Evolutionary conservation across 129 eudicot species (phyloP).

Genomic region (Dittrichia graveolens): DNA sequence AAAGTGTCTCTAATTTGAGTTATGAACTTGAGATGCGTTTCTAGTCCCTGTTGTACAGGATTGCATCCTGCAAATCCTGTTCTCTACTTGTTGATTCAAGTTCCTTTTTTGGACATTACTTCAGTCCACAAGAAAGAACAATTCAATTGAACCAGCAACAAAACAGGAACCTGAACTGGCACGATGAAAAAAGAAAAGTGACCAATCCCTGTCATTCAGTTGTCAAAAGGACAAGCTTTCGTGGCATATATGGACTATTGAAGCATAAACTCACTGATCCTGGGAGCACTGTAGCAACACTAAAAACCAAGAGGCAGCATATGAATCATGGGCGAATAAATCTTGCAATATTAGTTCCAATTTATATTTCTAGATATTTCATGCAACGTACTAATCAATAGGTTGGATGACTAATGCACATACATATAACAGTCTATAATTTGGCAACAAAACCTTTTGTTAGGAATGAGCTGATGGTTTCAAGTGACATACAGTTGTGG

Average conservation of each 20-base stretch:
- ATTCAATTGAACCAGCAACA: neutral
- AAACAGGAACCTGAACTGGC: too few species aligned
- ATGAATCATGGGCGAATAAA: neutral
- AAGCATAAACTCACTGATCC: neutral
- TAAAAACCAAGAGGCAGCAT: neutral
- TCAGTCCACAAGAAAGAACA: neutral
- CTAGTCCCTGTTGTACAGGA: neutral
- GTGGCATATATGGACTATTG: neutral
- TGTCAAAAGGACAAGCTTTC: too few species aligned
- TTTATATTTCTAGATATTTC: neutral
- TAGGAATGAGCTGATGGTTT: conserved; percentile 13
- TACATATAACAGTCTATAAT: neutral
- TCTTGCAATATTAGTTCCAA: neutral
- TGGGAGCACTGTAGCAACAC: neutral
- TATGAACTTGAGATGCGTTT: neutral
- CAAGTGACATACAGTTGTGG: conserved; percentile 69
- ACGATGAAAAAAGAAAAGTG: too few species aligned
- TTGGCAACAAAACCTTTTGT: neutral
- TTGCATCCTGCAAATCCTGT: neutral
- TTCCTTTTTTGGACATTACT: neutral
- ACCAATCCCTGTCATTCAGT: too few species aligned
- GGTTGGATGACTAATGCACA: neutral
- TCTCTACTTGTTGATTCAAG: neutral
- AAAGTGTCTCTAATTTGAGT: too few species aligned
- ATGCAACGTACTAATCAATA: neutral